Conservation (phyloP, 371 early-diverging fungal genomes). For the Syncephalastrum monosporum region DNA sequence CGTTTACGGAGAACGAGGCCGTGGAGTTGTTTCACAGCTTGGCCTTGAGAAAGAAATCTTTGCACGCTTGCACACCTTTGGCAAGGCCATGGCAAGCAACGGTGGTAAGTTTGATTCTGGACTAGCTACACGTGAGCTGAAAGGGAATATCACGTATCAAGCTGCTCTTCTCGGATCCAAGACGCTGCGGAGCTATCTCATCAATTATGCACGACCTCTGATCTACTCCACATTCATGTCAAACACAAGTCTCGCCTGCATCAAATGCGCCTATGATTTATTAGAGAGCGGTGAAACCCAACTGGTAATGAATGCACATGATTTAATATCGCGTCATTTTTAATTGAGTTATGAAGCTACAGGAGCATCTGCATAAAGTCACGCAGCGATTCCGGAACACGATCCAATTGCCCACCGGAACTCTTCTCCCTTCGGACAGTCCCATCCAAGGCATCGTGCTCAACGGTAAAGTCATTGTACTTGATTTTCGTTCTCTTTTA, state of each 20-base stretch:
- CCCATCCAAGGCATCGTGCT: conserved; percentile 80
- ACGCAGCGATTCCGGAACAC: conserved; percentile 45
- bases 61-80: conserved; percentile 82
- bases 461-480: conserved; percentile 38
- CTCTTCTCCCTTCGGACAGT: conserved; percentile 59
- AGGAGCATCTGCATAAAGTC: conserved; percentile 45
- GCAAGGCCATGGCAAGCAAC: conserved; percentile 79
- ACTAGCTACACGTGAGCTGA: too few relatives aligned
- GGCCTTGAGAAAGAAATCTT: conserved; percentile 66
- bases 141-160: conserved; percentile 14
- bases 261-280: conserved; percentile 57
- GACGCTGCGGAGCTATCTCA: conserved; percentile 61
- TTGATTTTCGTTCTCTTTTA: not conserved
- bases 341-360: conserved; percentile 35
- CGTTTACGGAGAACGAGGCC: conserved; percentile 66
- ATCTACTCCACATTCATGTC: conserved; percentile 83
- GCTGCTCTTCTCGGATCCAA: conserved; percentile 72
- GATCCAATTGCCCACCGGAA: conserved; percentile 46
- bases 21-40: conserved; percentile 66
- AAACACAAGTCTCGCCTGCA: conserved; percentile 51
- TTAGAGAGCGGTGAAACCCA: conserved; percentile 49
- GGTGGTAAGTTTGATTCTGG: conserved; percentile 56
- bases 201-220: conserved; percentile 82
- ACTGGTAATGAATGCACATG: conserved; percentile 32
- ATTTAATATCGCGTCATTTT: not conserved